Base-by-base conservation (phyloP, 2,329 filamentous ascomycete species). In the Colletotrichum liriopes region DNA sequence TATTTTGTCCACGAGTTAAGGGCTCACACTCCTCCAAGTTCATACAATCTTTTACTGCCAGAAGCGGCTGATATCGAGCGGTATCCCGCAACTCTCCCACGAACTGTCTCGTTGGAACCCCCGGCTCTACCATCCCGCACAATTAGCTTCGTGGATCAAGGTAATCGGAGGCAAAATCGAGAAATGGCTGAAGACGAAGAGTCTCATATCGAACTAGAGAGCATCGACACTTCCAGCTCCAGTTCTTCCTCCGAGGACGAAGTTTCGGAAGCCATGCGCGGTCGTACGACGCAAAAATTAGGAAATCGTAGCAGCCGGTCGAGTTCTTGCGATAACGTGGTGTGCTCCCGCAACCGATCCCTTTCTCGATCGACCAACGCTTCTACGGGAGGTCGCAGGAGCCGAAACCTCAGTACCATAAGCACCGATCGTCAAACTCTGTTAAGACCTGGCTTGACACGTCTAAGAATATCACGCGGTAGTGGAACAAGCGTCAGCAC, bases 1-100 rank as follows among this genome's bases (percentile, higher is more conserved):
- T 96, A 95, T 76, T 89, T 96, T 6, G 83, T 92, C 74, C 94
- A 95, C 81, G 93, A 95, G 81, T 87, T 96, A 61, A 93, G 65
- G 39, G 23, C 45, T 14, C 60, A 58, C 78, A 87, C 93, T 1
- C 83, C 93, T 9, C 89, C 90, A 11, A 88, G 91, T 59, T 90
- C 93, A 71, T 88, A 93, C 81, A 89, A 93, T 63, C 43, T 32
- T 18, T 14, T 18, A 9, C 9, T 29, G 7, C 51, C 29, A 23
- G 32, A 72, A 5, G 43, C 37, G 12, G 16, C 41, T 8, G 72
- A 65, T 9, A 5, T 64, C n/a, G 64, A 74, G 43, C 43, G 51
- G 14, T 39, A 32, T 2, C 20, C 39, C 12, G 43, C 45, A 20
- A 20, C 69, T 11, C 41, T 55, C 6, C 9, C 23, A 26, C 20